These are phyloP conservation scores for Stagonosporopsis cucurbitacearum DNA, from an alignment of 2,329 filamentous ascomycete species.

Conservation along the genomic window DNA sequence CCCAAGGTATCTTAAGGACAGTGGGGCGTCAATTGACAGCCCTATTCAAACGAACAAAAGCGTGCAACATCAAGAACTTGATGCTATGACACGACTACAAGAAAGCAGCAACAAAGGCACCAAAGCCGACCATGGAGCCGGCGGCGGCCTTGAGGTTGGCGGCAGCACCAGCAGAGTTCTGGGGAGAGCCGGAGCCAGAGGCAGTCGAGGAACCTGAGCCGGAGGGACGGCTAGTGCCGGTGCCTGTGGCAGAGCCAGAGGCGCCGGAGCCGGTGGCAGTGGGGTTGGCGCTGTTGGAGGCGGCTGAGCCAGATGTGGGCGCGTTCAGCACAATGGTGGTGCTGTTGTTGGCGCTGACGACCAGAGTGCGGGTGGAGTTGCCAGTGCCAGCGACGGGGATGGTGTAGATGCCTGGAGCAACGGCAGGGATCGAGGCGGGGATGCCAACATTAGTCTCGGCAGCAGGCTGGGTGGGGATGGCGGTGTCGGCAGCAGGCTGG, in stretches of 20 bases:
- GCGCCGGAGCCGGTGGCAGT: conserved; percentile 20
- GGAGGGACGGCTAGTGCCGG: conserved; percentile 16
- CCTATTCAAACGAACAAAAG: conserved; percentile 7
- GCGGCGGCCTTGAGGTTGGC: conserved; percentile 41
- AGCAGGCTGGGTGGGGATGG: conserved; percentile 37
- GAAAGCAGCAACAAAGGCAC: conserved; percentile 47
- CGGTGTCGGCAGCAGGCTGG: conserved; percentile 35
- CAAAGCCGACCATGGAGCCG: conserved; percentile 42
- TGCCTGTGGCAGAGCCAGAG: conserved; percentile 22
- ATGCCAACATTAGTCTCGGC: conserved; percentile 31
- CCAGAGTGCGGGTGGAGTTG: conserved; percentile 39
- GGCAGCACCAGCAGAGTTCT: conserved; percentile 32
- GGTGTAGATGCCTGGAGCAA: conserved; percentile 45
- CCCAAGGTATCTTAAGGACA: conserved; percentile 44
- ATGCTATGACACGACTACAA: conserved; percentile 36
- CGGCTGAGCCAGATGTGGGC: conserved; percentile 14
- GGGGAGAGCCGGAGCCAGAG: conserved; percentile 21
- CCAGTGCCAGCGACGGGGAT: conserved; percentile 35
- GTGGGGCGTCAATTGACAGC: conserved; percentile 24
- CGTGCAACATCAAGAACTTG: conserved; percentile 17
- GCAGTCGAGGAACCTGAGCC: conserved; percentile 20
- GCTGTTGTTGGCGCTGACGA: conserved; percentile 46
- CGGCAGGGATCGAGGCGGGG: conserved; percentile 45
- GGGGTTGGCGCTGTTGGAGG: conserved; percentile 14
- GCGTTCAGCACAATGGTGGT: conserved; percentile 36